These are phyloP conservation scores for Hypoxylon lenormandii DNA, from an alignment of 495 filamentous ascomycete genomes.

Conservation along the genomic window DNA sequence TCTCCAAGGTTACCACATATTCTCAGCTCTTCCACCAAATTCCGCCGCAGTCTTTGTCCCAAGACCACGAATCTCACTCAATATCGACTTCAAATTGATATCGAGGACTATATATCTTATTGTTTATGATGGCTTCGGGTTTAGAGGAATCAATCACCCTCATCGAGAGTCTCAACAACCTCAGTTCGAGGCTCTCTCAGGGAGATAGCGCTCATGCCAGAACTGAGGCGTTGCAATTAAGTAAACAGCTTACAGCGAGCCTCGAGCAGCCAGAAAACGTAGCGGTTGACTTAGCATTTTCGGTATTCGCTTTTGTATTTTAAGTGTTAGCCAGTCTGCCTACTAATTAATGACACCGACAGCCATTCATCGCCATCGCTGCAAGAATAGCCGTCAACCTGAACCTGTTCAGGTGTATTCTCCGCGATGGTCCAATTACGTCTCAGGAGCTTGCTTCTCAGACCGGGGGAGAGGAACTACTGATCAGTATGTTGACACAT, in stretches of 20 bases:
- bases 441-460: constrained; percentile 38
- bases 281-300: constrained; percentile 31
- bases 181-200: constrained; percentile 1
- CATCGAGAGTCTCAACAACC: constrained; percentile 16
- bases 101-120: no score
- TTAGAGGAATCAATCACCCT: not conserved
- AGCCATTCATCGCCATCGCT: constrained; percentile 31
- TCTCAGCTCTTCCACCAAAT: no score
- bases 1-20: no score
- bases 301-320: constrained; percentile 22
- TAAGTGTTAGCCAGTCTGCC: not conserved
- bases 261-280: constrained; percentile 42
- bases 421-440: constrained; percentile 7
- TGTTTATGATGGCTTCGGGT: no score
- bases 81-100: no score
- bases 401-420: constrained; percentile 35
- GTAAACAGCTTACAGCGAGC: constrained; percentile 15
- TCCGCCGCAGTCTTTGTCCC: no score
- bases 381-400: constrained; percentile 36
- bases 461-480: constrained; percentile 40
- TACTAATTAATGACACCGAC: not conserved
- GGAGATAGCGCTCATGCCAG: constrained; percentile 7
- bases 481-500: constrained; percentile 30
- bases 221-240: constrained; percentile 36
- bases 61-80: no score